phyloP scores from a whole-genome alignment of 352 stramenopile species.

The Pythium apleroticum region DNA sequence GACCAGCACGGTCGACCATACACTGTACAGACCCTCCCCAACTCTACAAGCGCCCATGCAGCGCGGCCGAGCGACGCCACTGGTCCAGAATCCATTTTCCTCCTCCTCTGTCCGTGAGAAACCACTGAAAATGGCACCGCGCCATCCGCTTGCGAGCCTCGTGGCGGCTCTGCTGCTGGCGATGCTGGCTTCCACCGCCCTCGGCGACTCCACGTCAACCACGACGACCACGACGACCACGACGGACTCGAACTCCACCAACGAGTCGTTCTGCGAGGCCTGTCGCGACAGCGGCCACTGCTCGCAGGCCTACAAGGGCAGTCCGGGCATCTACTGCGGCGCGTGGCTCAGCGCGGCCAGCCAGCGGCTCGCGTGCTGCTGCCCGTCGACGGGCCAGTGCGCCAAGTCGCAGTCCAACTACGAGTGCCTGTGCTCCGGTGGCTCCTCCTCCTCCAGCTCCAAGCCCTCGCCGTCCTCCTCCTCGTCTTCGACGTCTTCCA shows the following conservation, averaged over 20 bases:
- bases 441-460: slow-evolving; percentile 1
- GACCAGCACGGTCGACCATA: neutral
- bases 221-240: neutral
- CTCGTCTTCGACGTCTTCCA: neutral
- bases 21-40: neutral
- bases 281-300: slow-evolving; percentile 29
- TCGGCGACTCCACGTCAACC: neutral
- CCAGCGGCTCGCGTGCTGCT: slow-evolving; percentile 31
- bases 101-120: neutral
- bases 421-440: slow-evolving; percentile 24
- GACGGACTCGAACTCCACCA: neutral
- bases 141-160: neutral
- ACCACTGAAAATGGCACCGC: neutral
- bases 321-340: slow-evolving; percentile 27
- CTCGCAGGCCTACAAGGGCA: slow-evolving; percentile 20
- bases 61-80: neutral
- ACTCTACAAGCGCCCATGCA: neutral
- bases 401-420: slow-evolving; percentile 17
- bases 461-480: neutral
- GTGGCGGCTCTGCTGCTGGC: neutral
- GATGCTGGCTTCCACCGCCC: neutral
- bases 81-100: neutral
- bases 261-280: slow-evolving; percentile 20
- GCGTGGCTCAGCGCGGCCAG: slow-evolving; percentile 22
- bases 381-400: slow-evolving; percentile 18